These are phyloP conservation scores for Nymphaea colorata DNA, from an alignment of 164 flowering plant species.

Conservation along the genomic window DNA sequence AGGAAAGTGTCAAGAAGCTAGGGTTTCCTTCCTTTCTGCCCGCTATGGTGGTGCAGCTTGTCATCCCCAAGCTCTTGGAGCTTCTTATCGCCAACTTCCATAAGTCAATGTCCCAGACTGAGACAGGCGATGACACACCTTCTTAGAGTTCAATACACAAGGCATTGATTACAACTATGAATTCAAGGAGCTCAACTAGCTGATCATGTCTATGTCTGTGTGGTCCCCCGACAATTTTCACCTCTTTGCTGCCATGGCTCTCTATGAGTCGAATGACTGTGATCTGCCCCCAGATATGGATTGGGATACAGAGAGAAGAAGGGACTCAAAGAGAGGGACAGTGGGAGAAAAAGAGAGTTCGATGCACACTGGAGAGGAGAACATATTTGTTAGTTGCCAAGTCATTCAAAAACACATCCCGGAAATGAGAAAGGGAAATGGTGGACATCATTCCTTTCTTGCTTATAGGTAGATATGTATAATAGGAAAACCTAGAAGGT, in stretches of 20 bases:
- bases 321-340: too few species aligned
- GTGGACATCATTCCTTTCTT: too few species aligned
- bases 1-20: background rate
- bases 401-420: too few species aligned
- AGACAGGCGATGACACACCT: slow-evolving; percentile 91
- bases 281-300: slow-evolving; percentile 37
- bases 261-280: slow-evolving; percentile 25
- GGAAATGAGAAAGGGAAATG: too few species aligned
- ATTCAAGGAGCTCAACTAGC: slow-evolving; percentile 51
- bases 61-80: slow-evolving; percentile 8
- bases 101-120: slow-evolving; percentile 98
- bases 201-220: slow-evolving; percentile 36
- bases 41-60: slow-evolving; percentile 19
- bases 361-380: too few species aligned
- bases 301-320: too few species aligned
- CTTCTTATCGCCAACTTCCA: slow-evolving; percentile 25
- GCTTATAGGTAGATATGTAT: too few species aligned
- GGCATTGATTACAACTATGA: slow-evolving; percentile 70
- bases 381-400: too few species aligned
- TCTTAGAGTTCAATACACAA: slow-evolving; percentile 93
- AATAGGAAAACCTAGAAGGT: too few species aligned
- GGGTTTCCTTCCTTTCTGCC: slow-evolving; percentile 5
- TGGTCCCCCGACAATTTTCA: slow-evolving; percentile 70
- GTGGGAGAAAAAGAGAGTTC: too few species aligned
- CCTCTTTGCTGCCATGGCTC: slow-evolving; percentile 8